Base-by-base conservation (phyloP, 768 basidiomycete species). In the Podaxis mareebaensis region DNA sequence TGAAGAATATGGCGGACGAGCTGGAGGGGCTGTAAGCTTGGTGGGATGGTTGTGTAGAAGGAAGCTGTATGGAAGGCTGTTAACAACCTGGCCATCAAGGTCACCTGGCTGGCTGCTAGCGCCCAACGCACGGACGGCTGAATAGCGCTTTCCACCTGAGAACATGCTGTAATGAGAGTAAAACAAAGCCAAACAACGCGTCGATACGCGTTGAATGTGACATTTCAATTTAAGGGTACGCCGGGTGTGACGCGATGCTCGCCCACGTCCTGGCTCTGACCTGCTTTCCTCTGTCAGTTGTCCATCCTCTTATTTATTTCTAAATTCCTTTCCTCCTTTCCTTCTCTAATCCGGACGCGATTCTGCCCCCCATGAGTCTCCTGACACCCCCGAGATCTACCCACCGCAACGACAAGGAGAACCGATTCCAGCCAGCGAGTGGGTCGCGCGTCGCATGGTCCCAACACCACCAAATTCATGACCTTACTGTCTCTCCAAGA, bases 331-430 rank as follows among this genome's bases (percentile, higher is more conserved):
- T 63, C 60, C 61, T 55, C 42, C 56, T 64, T 26, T 52, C 60
- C 56, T 58, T 36, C 58, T 56, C 51, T 66, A 53, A 17, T 38
- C 67, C 48, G 33, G 33, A 61, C 65, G 52, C 53, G 39, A 44
- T 55, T 26, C 52, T 44, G 26, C 55, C 53, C 66, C 66, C 60
- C 69, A 86, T 85, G 78, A 71, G 73, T 64, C 81, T 90, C 26
- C 81, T 79, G 5, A 89, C 88, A 0, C 89, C 89, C 11, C 89
- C 89, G 4, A 76, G 76, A 60, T 82, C 88, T 4, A 78, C 82
- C 5, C 87, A 86, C 61, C 74, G 81, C 58, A 67, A 65, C 30
- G 71, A 71, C 64, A 78, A 76, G 65, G 83, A 87, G 71, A 87
- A 85, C 71, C 55, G 60, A 26, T 53, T 36, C 24, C 60, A 11